These are phyloP conservation scores for Przewalskia tangutica DNA, from an alignment of 257 asterid species.

Conservation along the genomic window DNA sequence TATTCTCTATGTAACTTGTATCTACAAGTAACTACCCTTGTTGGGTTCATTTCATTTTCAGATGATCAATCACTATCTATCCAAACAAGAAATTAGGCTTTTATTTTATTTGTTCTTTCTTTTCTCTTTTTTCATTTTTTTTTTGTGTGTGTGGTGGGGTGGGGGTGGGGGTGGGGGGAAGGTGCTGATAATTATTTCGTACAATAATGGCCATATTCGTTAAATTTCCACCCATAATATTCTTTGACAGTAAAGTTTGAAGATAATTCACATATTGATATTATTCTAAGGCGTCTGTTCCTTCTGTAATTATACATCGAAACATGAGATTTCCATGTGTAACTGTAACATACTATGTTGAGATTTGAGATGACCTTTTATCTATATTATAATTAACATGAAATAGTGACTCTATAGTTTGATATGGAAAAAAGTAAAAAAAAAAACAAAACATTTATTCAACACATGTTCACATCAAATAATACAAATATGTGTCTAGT, in stretches of 20 bases:
- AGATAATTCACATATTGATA: background rate
- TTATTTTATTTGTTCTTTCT: background rate
- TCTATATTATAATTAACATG: background rate
- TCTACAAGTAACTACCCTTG: background rate
- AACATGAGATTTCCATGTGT: background rate
- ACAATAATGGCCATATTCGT: background rate
- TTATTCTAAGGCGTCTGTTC: background rate
- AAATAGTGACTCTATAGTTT: background rate
- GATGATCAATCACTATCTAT: background rate
- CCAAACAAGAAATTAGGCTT: background rate
- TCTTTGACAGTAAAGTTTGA: background rate
- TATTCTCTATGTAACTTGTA: background rate
- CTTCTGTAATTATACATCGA: background rate
- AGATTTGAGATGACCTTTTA: background rate
- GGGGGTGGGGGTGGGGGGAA: too few species aligned
- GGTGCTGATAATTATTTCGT: background rate
- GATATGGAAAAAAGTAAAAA: background rate
- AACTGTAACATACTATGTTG: background rate
- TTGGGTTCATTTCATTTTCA: constrained; percentile 9
- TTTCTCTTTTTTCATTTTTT: background rate
- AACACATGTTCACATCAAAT: too few species aligned
- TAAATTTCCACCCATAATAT: background rate
- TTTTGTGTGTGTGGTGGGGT: background rate
- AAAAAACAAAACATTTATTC: too few species aligned
- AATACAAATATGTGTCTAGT: too few species aligned